Evolutionary conservation across 345 rosid genomes (phyloP).

Genomic region (Kandelia obovata): DNA sequence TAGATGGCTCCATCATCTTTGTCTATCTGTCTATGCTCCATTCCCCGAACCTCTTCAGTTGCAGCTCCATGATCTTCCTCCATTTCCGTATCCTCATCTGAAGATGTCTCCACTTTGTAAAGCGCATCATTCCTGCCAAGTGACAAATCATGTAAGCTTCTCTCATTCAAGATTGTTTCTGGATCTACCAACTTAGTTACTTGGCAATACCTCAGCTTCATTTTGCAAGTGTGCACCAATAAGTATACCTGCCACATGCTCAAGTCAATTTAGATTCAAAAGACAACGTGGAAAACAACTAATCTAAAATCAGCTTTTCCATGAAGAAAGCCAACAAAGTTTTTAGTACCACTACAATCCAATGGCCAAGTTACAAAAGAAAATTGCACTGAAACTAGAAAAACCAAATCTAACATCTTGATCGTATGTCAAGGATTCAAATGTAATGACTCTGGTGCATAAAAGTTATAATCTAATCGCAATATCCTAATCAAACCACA

Average conservation of each 20-base stretch:
- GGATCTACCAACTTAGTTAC: constrained; percentile 19
- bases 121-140: constrained; percentile 25
- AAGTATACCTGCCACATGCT: constrained; percentile 46
- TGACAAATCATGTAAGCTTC: constrained; percentile 29
- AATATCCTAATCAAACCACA: neutral
- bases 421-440: neutral
- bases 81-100: constrained; percentile 29
- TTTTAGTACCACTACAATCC: constrained; percentile 1
- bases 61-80: constrained; percentile 26
- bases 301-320: neutral
- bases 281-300: too few relatives aligned
- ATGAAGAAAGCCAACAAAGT: neutral
- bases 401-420: neutral
- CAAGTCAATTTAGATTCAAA: too few relatives aligned
- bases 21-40: neutral
- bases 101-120: constrained; percentile 25
- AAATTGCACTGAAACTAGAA: neutral
- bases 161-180: constrained; percentile 28
- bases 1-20: constrained; percentile 15
- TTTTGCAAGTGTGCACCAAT: constrained; percentile 50
- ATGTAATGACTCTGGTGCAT: neutral
- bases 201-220: constrained; percentile 29
- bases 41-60: constrained; percentile 1
- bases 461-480: neutral
- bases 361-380: neutral